Percentiles rank a stretch among this genome's conserved stretches.
Evolutionary conservation across 2,329 filamentous ascomycete genomes (phyloP).

Genomic region (Rachicladosporium sp.): DNA sequence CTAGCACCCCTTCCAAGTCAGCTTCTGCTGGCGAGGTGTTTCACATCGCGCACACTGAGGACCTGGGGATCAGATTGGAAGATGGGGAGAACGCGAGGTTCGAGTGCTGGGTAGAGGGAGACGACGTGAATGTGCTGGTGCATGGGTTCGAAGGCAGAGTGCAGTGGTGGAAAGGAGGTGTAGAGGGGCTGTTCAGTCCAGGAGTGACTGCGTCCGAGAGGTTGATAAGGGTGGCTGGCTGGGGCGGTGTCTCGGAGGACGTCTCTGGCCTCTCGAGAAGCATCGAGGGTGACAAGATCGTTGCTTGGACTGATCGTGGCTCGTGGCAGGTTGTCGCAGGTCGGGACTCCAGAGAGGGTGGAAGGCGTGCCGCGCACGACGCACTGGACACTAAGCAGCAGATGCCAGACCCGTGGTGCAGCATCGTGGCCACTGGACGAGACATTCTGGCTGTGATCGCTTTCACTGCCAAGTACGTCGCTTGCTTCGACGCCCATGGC

Average conservation of each 20-base stretch:
- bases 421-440: too few species aligned
- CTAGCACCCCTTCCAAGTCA: conserved; percentile 35
- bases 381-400: too few species aligned
- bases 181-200: conserved; percentile 72
- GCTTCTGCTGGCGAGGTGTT: conserved; percentile 41
- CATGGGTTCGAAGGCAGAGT: conserved; percentile 81
- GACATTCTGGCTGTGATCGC: too few species aligned
- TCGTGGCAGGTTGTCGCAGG: too few species aligned
- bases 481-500: too few species aligned
- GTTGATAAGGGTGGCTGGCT: conserved; percentile 3
- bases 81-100: conserved; percentile 11
- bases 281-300: too few species aligned
- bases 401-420: too few species aligned
- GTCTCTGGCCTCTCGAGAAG: too few species aligned
- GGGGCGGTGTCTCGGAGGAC: background rate
- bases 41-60: conserved; percentile 69
- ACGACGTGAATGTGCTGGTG: conserved; percentile 44
- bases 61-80: conserved; percentile 24
- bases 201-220: conserved; percentile 14
- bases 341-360: too few species aligned
- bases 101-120: conserved; percentile 18
- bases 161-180: conserved; percentile 64
- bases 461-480: too few species aligned
- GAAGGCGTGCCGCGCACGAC: too few species aligned
- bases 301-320: too few species aligned